phyloP scores from a whole-genome alignment of 352 stramenopile species.

The Aphanomyces euteiches region DNA sequence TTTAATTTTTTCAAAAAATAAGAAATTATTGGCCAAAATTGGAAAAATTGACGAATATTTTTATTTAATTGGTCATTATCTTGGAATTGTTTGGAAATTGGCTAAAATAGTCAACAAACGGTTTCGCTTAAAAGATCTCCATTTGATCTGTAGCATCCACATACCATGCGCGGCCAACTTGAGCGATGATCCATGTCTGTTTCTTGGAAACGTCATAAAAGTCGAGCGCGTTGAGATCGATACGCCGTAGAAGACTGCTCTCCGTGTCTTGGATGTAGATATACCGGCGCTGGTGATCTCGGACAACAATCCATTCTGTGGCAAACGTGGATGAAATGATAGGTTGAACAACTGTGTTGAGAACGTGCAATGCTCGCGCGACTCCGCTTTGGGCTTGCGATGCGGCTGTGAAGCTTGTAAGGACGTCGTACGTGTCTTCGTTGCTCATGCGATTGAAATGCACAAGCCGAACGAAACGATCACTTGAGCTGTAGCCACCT shows the following conservation, averaged over 20 bases:
- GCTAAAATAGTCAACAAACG: conserved; percentile 5
- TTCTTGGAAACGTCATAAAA: neutral
- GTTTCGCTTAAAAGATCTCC: neutral
- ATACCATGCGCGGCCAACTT: neutral
- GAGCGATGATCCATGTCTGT: neutral
- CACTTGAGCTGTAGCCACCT: neutral
- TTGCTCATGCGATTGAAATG: neutral
- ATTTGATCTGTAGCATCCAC: neutral
- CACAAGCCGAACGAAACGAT: conserved; percentile 14
- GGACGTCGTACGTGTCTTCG: conserved; percentile 7
- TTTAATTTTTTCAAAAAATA: neutral
- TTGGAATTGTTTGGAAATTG: neutral
- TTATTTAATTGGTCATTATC: conserved; percentile 10
- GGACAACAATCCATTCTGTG: conserved; percentile 23
- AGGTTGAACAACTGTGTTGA: conserved; percentile 19
- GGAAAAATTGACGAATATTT: neutral
- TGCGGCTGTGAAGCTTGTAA: conserved; percentile 8
- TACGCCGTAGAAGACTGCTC: conserved; percentile 10
- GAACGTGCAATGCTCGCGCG: neutral
- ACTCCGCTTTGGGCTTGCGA: neutral
- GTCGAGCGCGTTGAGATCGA: conserved; percentile 3
- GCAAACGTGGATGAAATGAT: conserved; percentile 2
- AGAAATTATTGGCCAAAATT: conserved; percentile 1
- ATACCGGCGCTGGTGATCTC: neutral
- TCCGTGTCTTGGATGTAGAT: conserved; percentile 13